Evolutionary conservation across 2,329 filamentous ascomycete species (phyloP).

Genomic region (Metarhizium sp.): DNA sequence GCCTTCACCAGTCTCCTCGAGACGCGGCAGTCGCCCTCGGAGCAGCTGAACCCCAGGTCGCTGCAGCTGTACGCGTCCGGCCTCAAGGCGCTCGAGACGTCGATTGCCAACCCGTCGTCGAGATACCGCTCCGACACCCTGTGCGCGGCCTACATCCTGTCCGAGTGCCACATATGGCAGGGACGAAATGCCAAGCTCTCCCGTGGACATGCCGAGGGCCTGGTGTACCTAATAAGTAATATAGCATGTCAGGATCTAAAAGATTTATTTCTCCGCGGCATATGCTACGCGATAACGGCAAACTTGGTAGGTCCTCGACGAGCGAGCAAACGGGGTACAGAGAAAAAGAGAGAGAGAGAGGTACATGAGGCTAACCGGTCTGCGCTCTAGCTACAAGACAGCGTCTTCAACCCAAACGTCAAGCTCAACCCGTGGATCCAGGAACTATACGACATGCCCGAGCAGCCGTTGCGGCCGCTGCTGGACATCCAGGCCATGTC

Average conservation of each 20-base stretch:
- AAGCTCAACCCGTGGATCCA: background rate
- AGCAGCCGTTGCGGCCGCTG: background rate
- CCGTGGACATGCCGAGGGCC: background rate
- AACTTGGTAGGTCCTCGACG: background rate
- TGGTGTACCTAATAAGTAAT: background rate
- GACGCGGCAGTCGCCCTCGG: background rate
- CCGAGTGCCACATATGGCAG: background rate
- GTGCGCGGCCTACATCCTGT: background rate
- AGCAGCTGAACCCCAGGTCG: background rate
- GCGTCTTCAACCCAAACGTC: background rate
- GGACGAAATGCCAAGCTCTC: background rate
- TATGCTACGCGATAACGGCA: background rate
- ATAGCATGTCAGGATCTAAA: background rate
- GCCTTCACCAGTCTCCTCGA: background rate
- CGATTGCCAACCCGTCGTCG: background rate
- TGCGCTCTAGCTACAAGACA: background rate
- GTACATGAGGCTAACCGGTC: no score
- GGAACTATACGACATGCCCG: background rate
- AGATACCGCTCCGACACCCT: background rate
- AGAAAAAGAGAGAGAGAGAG: no score
- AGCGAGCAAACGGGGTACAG: no score
- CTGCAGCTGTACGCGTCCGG: background rate
- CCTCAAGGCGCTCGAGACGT: background rate
- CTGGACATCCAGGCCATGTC: background rate
- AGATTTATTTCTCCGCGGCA: background rate